phyloP scores from a whole-genome alignment of 2,329 filamentous ascomycete species.

The Beauveria australis region DNA sequence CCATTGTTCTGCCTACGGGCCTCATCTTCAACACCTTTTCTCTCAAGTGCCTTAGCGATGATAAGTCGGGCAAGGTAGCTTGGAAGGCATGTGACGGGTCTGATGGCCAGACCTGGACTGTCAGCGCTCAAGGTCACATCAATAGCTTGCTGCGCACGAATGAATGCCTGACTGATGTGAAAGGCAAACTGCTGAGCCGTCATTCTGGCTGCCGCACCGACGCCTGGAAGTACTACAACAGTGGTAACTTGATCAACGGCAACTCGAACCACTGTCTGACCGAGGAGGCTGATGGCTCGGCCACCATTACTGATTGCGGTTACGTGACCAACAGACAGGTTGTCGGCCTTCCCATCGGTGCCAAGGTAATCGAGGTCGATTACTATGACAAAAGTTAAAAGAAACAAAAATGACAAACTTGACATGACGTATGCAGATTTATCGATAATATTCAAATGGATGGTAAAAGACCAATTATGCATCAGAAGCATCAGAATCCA shows the following conservation, averaged over 20 bases:
- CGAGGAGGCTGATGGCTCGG: constrained; percentile 21
- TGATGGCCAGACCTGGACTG: constrained; percentile 35
- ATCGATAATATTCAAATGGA: neutral
- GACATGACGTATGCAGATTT: neutral
- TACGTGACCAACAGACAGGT: constrained; percentile 35
- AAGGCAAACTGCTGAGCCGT: constrained; percentile 13
- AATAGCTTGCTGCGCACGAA: constrained; percentile 27
- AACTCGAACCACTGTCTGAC: constrained; percentile 29
- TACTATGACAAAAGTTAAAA: constrained; percentile 7
- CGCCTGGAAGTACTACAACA: constrained; percentile 34
- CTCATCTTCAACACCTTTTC: constrained; percentile 42
- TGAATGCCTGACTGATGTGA: constrained; percentile 24
- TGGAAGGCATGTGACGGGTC: constrained; percentile 30
- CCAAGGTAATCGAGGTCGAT: constrained; percentile 9
- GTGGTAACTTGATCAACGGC: constrained; percentile 33
- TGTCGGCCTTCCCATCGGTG: constrained; percentile 35
- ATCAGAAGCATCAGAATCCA: neutral
- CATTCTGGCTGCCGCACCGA: constrained; percentile 19
- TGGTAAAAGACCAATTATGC: neutral
- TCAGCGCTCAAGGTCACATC: constrained; percentile 24
- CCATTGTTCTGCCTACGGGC: constrained; percentile 32
- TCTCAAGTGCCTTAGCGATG: constrained; percentile 32
- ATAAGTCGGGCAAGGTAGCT: constrained; percentile 17
- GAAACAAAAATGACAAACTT: neutral
- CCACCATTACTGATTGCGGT: constrained; percentile 24